Evolutionary conservation across 1,139 yeast genomes (phyloP).

Genomic region (Blastobotrys serpentis): DNA sequence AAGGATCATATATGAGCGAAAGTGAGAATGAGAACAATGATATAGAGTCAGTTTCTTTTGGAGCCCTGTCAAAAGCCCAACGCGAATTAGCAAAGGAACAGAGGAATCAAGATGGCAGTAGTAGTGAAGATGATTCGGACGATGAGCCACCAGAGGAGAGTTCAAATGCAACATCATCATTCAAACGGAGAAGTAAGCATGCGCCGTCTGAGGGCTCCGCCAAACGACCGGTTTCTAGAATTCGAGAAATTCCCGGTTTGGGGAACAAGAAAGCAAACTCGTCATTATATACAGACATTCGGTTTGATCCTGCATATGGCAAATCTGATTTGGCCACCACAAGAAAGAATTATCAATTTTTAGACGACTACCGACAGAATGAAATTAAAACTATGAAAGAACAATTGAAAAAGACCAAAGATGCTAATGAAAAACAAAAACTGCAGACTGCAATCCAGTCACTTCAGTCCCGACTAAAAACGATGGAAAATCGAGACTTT

Average conservation of each 20-base stretch:
- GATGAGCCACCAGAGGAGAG: constrained; percentile 27
- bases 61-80: constrained; percentile 59
- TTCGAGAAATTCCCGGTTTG: constrained; percentile 76
- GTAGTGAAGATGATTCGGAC: constrained; percentile 26
- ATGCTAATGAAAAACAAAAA: constrained; percentile 53
- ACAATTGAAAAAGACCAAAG: constrained; percentile 57
- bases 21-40: constrained; percentile 25
- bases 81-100: constrained; percentile 42
- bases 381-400: constrained; percentile 65
- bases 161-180: constrained; percentile 14
- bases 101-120: constrained; percentile 21
- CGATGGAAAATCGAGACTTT: constrained; percentile 72
- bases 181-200: constrained; percentile 50
- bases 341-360: constrained; percentile 74
- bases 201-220: constrained; percentile 78
- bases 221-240: constrained; percentile 64
- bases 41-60: constrained; percentile 50
- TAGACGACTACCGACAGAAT: constrained; percentile 76
- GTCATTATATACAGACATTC: constrained; percentile 65
- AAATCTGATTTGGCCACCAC: constrained; percentile 64
- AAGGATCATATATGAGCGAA: constrained; percentile 4
- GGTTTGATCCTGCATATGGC: constrained; percentile 90
- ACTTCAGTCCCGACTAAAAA: constrained; percentile 71
- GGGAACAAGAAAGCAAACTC: constrained; percentile 41
- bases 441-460: constrained; percentile 46